phyloP scores from a whole-genome alignment of 257 asterid species.

The Ligustrum vulgare region DNA sequence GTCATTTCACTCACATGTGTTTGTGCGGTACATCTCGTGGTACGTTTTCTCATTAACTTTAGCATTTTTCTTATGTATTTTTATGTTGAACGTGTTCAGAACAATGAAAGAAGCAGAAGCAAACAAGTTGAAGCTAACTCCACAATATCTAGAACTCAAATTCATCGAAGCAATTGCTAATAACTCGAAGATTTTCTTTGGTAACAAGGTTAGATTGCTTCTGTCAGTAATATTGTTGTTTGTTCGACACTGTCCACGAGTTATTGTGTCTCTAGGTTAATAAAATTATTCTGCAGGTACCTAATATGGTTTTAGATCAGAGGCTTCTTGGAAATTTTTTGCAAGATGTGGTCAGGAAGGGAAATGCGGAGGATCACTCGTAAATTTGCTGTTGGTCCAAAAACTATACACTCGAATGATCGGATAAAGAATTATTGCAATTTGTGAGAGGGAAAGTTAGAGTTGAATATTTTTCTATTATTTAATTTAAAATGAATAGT shows the following conservation, averaged over 20 bases:
- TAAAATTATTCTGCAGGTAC: conserved; percentile 54
- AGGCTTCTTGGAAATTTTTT: conserved; percentile 73
- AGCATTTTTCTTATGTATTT: too few species aligned
- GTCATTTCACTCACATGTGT: too few species aligned
- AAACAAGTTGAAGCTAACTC: conserved; percentile 84
- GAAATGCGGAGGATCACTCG: conserved; percentile 21
- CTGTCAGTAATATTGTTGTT: not conserved
- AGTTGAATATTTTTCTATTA: too few species aligned
- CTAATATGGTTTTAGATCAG: conserved; percentile 81
- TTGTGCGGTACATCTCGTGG: too few species aligned
- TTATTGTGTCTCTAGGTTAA: conserved; percentile 22
- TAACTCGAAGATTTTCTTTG: conserved; percentile 87
- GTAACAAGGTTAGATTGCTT: conserved; percentile 67
- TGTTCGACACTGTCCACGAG: not conserved
- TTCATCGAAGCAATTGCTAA: conserved; percentile 90
- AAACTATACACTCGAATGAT: not conserved
- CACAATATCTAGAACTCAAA: conserved; percentile 78
- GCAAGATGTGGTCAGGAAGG: conserved; percentile 42
- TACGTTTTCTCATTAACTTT: too few species aligned
- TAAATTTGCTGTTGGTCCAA: not conserved
- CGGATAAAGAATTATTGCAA: not conserved
- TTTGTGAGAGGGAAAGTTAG: not conserved
- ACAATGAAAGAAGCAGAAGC: conserved; percentile 89
- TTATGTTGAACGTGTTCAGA: conserved; percentile 39
- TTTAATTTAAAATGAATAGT: too few species aligned